These are phyloP conservation scores for Trichophyton benhamiae DNA, from an alignment of 2,329 filamentous ascomycete species.

Conservation along the genomic window DNA sequence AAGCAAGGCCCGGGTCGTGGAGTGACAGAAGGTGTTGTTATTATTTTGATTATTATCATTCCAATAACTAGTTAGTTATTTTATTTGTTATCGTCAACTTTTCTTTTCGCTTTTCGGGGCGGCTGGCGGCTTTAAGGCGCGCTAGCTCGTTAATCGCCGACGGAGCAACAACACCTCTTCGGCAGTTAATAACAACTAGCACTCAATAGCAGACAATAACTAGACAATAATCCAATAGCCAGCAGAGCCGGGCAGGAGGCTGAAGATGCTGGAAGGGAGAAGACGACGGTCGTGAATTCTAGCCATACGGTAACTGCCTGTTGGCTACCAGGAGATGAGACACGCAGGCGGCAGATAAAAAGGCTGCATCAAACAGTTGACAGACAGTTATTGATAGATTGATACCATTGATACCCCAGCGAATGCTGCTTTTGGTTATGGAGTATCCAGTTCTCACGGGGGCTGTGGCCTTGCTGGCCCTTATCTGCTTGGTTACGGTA, in stretches of 20 bases:
- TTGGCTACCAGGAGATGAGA: neutral
- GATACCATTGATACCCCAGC: neutral
- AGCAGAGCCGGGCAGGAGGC: neutral
- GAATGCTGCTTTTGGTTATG: neutral
- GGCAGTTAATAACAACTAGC: neutral
- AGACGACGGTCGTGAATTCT: neutral
- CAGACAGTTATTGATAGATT: neutral
- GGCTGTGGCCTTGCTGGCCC: constrained; percentile 14
- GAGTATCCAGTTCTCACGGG: neutral
- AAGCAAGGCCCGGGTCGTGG: neutral
- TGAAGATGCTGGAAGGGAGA: neutral
- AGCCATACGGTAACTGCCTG: neutral
- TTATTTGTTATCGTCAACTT: neutral
- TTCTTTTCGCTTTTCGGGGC: neutral
- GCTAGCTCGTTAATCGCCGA: constrained; percentile 2
- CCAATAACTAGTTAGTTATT: too few relatives aligned
- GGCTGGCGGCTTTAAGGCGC: constrained; percentile 4
- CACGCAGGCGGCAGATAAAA: neutral
- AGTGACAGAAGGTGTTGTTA: neutral
- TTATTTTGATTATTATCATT: neutral
- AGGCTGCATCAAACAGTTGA: neutral
- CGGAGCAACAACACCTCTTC: neutral
- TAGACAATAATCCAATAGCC: too few relatives aligned
- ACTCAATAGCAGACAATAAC: too few relatives aligned
- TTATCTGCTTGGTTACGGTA: constrained; percentile 17